phyloP scores from a whole-genome alignment of 805 yeast species.

The Nakazawaea molendinolei region DNA sequence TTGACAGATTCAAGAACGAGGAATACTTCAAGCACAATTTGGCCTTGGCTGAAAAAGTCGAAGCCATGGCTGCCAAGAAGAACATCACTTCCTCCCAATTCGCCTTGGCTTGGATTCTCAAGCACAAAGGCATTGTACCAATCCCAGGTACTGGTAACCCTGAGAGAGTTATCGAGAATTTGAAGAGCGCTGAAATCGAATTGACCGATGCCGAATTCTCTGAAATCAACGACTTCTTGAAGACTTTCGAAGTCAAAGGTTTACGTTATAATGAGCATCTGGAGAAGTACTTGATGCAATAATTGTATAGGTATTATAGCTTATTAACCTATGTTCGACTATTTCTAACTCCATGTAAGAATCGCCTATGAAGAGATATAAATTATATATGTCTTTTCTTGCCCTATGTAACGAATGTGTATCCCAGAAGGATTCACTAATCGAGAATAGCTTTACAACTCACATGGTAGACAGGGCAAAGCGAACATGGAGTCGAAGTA shows the following conservation, averaged over 20 bases:
- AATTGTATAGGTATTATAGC: no score
- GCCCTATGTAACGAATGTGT: no score
- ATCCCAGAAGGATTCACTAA: no score
- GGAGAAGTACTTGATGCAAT: slow-evolving; percentile 14
- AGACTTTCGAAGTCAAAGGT: slow-evolving; percentile 44
- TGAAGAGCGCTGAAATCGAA: slow-evolving; percentile 26
- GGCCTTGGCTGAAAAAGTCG: slow-evolving; percentile 39
- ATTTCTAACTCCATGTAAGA: no score
- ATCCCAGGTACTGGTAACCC: slow-evolving; percentile 72
- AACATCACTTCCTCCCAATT: slow-evolving; percentile 56
- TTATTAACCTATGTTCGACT: no score
- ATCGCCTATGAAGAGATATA: no score
- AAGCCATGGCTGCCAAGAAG: slow-evolving; percentile 39
- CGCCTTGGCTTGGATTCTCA: slow-evolving; percentile 60
- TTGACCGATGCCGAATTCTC: slow-evolving; percentile 53
- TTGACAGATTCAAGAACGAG: slow-evolving; percentile 46
- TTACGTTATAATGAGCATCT: slow-evolving; percentile 17
- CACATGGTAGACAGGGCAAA: no score
- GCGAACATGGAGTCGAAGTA: no score
- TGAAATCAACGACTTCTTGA: slow-evolving; percentile 41
- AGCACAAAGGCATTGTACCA: slow-evolving; percentile 53
- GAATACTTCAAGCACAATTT: slow-evolving; percentile 44
- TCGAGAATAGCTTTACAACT: no score
- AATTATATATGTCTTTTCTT: no score
- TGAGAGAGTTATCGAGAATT: slow-evolving; percentile 57